Percentiles rank a stretch among this genome's conserved stretches.
Conservation (phyloP, 345 rosid species). For the Gynandropsis gynandra region DNA sequence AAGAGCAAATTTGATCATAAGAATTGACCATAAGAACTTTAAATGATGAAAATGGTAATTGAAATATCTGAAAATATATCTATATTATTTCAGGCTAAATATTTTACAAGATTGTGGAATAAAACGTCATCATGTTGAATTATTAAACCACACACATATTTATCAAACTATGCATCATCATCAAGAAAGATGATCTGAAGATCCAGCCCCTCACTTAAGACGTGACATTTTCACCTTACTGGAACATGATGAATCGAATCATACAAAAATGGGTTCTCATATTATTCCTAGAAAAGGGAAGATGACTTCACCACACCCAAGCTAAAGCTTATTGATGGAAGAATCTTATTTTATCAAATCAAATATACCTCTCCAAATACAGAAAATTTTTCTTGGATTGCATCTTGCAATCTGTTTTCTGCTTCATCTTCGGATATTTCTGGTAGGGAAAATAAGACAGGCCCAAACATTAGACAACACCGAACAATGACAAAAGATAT, state of each 20-base stretch:
- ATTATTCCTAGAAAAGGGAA: constrained; percentile 9
- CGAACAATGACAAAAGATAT: constrained; percentile 1
- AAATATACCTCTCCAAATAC: constrained; percentile 90
- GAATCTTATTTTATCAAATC: constrained; percentile 14
- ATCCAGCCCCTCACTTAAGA: constrained; percentile 7
- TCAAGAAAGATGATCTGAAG: constrained; percentile 16
- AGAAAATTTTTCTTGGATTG: constrained; percentile 93
- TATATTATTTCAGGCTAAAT: too few relatives aligned
- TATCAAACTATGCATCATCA: constrained; percentile 18
- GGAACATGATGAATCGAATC: constrained; percentile 5
- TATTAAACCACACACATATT: constrained; percentile 1
- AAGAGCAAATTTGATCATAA: constrained; percentile 16
- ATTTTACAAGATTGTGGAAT: too few relatives aligned
- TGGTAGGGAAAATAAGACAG: constrained; percentile 25
- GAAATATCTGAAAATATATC: too few relatives aligned
- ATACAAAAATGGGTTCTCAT: constrained; percentile 4
- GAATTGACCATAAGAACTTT: constrained; percentile 14
- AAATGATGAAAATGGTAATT: constrained; percentile 13
- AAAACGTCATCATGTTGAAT: too few relatives aligned
- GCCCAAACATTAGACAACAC: constrained; percentile 7
- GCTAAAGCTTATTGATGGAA: constrained; percentile 13
- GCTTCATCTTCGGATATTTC: constrained; percentile 99
- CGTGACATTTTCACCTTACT: constrained; percentile 2
- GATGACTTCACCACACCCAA: constrained; percentile 18
- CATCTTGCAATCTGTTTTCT: constrained; percentile 87